Conservation (phyloP, 78 protist genomes). For the Pelomyxa schiedti region DNA sequence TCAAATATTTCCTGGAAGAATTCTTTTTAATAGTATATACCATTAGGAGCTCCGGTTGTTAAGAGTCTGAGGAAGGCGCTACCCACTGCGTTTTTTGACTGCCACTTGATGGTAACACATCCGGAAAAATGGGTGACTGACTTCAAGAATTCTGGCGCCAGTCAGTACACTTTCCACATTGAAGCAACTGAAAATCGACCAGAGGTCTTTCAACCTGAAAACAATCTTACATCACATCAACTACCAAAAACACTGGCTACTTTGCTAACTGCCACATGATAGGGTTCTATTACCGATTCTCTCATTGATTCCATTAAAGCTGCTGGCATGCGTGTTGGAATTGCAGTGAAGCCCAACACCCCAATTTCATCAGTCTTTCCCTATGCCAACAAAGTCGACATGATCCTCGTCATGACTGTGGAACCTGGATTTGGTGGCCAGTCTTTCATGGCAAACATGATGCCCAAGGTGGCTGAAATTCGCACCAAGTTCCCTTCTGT, state of each 20-base stretch:
- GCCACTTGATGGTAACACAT: constrained; percentile 95
- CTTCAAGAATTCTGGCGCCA: constrained; percentile 75
- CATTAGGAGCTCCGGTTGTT: constrained; percentile 90
- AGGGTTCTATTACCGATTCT: constrained; percentile 3
- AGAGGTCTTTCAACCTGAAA: too few species aligned
- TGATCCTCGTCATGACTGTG: constrained; percentile 93
- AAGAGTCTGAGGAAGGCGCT: constrained; percentile 71
- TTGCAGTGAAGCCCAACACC: constrained; percentile 92
- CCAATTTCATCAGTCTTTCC: constrained; percentile 15
- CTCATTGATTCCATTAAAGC: constrained; percentile 41
- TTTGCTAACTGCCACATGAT: neutral
- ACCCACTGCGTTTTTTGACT: constrained; percentile 77
- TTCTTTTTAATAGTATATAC: too few species aligned
- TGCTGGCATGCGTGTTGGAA: constrained; percentile 74
- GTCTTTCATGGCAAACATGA: constrained; percentile 83
- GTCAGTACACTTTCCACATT: constrained; percentile 84
- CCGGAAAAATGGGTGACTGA: constrained; percentile 79
- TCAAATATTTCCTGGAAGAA: neutral
- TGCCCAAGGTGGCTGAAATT: constrained; percentile 75
- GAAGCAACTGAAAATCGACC: constrained; percentile 76
- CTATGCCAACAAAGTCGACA: constrained; percentile 44
- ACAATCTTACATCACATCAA: neutral
- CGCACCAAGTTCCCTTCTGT: constrained; percentile 59
- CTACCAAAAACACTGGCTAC: neutral
- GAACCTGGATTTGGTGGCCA: constrained; percentile 99